Evolutionary conservation across 2,329 filamentous ascomycete species (phyloP).

Genomic region (Sarocladium strictum): DNA sequence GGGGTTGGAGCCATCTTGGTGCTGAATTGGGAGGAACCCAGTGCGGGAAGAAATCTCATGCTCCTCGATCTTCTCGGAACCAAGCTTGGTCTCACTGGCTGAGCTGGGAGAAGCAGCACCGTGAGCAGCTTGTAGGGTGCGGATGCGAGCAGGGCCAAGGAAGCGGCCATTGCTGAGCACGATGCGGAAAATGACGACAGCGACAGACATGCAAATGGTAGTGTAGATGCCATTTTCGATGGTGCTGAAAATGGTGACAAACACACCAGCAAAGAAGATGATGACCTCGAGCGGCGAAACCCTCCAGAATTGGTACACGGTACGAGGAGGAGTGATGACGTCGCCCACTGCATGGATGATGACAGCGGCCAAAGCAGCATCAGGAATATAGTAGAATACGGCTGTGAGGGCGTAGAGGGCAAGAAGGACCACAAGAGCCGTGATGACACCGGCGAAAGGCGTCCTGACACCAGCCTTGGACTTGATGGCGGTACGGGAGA

Average conservation of each 20-base stretch:
- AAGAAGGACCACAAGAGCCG: conserved; percentile 72
- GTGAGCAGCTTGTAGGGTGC: conserved; percentile 73
- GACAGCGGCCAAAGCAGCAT: conserved; percentile 67
- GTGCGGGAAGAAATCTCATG: conserved; percentile 35
- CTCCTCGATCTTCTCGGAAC: conserved; percentile 29
- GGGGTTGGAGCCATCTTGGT: conserved; percentile 46
- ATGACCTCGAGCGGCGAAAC: conserved; percentile 76
- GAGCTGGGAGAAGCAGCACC: conserved; percentile 51
- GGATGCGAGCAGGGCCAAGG: conserved; percentile 72
- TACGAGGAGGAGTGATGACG: conserved; percentile 75
- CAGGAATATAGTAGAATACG: conserved; percentile 87
- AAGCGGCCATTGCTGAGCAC: conserved; percentile 74
- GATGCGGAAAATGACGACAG: conserved; percentile 68
- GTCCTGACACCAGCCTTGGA: conserved; percentile 89
- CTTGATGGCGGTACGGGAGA: conserved; percentile 88
- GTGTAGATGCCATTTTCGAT: conserved; percentile 87
- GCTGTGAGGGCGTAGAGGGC: conserved; percentile 78
- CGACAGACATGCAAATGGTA: conserved; percentile 65
- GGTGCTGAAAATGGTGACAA: conserved; percentile 72
- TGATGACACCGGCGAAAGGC: conserved; percentile 80
- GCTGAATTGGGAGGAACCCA: conserved; percentile 42
- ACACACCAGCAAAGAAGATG: conserved; percentile 80
- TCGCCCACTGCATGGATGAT: conserved; percentile 91
- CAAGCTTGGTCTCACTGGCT: conserved; percentile 32
- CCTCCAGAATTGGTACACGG: conserved; percentile 82